Base-by-base conservation (phyloP, 2,329 filamentous ascomycete species). In the Paecilomyces dactylethromorphus region DNA sequence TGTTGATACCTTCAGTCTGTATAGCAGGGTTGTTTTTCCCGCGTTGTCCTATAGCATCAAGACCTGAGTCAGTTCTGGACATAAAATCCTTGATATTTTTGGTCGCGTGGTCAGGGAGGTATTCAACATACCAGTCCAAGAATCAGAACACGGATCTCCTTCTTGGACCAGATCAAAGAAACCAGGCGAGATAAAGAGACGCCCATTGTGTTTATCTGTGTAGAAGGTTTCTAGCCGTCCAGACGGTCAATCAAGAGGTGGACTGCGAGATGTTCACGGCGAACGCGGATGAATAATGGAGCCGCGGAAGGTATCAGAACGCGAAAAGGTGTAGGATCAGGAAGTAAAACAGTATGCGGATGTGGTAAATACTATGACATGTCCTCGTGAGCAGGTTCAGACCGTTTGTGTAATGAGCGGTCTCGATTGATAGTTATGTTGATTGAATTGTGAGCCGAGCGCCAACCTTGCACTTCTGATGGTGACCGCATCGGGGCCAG, bases 71-170 rank as follows among this genome's bases (percentile, higher is more conserved):
- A n/a, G 24, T 6, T 61, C 53, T 62, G 56, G 66, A 62, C 58
- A 59, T 54, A 58, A 62, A 64, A 56, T 58, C 55, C 33, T 56
- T 65, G 67, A 63, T 61, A 59, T 59, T 59, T 54, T 15, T 15
- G 53, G 39, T 59, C 61, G 60, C 58, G 39, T 58, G 53, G 26
- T 54, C 35, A 56, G 29, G 51, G 55, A 49, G 53, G 39, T 18
- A 45, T n/a, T 49, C 55, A 57, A 74, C 87, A 67, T 88, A 97
- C 92, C 78, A 97, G 85, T 70, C 92, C 92, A 61, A 97, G 79
- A 66, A 97, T 97, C 75, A 99, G 78, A 78, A 99, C 99, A 68
- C 94, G 83, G 65, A 97, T 97, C 80, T 99, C 94, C 81, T 97
- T 99, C 82, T 97, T 97, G 50, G 90, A 81, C 87, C 89, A 97